Conservation (phyloP, 2,329 filamentous ascomycete species). For the Aspergillus sergii region DNA sequence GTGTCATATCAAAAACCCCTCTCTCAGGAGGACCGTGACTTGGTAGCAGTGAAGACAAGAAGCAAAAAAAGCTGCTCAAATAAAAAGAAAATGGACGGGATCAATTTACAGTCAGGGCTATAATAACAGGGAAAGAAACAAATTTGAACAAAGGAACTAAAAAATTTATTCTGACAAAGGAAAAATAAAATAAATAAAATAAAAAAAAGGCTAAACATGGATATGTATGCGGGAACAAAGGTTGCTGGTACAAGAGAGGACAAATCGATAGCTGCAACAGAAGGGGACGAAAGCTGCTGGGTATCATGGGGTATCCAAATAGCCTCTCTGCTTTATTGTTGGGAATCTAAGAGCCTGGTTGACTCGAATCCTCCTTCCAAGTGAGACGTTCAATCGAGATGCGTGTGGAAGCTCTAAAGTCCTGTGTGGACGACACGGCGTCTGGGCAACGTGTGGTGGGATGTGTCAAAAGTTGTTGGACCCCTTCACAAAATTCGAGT, state of each 20-base stretch:
- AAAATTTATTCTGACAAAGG: conserved; percentile 23
- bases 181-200: conserved; percentile 12
- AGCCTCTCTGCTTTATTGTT: conserved; percentile 34
- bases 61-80: not conserved
- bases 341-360: conserved; percentile 22
- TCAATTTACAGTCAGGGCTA: conserved; percentile 23
- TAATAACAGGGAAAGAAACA: conserved; percentile 18
- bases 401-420: conserved; percentile 8
- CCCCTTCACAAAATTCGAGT: conserved; percentile 9
- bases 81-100: conserved; percentile 10
- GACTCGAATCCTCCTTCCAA: conserved; percentile 20
- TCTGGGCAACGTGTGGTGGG: not conserved
- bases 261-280: conserved; percentile 39
- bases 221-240: conserved; percentile 33
- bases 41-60: conserved; percentile 8
- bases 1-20: conserved; percentile 11
- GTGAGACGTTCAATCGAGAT: conserved; percentile 16
- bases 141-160: conserved; percentile 27
- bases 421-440: conserved; percentile 10
- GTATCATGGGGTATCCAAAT: conserved; percentile 46
- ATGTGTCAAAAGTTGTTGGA: conserved; percentile 11
- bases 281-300: conserved; percentile 37
- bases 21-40: conserved; percentile 6
- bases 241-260: conserved; percentile 31
- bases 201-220: conserved; percentile 38